These are phyloP conservation scores for Clarkia xantiana DNA, from an alignment of 345 rosid genomes.

Conservation along the genomic window DNA sequence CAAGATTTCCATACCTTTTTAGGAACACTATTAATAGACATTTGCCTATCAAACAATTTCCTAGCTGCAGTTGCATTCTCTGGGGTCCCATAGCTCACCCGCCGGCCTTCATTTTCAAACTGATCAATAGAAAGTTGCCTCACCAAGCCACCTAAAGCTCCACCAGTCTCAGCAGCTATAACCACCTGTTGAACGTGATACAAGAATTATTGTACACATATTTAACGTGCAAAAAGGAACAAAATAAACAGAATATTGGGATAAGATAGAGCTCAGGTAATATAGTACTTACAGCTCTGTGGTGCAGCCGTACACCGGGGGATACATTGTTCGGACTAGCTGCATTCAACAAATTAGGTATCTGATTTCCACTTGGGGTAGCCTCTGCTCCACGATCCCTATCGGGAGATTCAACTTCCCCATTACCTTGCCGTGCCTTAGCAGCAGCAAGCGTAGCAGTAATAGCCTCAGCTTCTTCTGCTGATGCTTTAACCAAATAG, in stretches of 20 bases:
- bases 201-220: slow-evolving; percentile 7
- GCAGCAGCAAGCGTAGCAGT: slow-evolving; percentile 96
- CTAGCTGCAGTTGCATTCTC: slow-evolving; percentile 95
- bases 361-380: slow-evolving; percentile 80
- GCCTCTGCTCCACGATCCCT: slow-evolving; percentile 88
- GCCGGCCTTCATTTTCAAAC: slow-evolving; percentile 95
- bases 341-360: slow-evolving; percentile 27
- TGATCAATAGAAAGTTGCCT: slow-evolving; percentile 91
- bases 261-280: slow-evolving; percentile 1
- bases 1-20: slow-evolving; percentile 48
- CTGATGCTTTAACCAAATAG: slow-evolving; percentile 92
- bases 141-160: slow-evolving; percentile 98
- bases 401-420: slow-evolving; percentile 78
- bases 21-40: slow-evolving; percentile 86
- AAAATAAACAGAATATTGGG: not conserved
- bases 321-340: slow-evolving; percentile 33
- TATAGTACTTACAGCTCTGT: slow-evolving; percentile 71
- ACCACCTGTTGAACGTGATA: slow-evolving; percentile 50
- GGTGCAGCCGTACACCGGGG: slow-evolving; percentile 88
- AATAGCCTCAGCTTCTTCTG: slow-evolving; percentile 98
- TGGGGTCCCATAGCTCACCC: slow-evolving; percentile 90
- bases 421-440: slow-evolving; percentile 88
- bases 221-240: not conserved
- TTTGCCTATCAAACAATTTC: slow-evolving; percentile 87
- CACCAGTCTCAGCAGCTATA: slow-evolving; percentile 93